Evolutionary conservation across 139 green algal species (phyloP).

Genomic region (Diplosphaera chodatii): DNA sequence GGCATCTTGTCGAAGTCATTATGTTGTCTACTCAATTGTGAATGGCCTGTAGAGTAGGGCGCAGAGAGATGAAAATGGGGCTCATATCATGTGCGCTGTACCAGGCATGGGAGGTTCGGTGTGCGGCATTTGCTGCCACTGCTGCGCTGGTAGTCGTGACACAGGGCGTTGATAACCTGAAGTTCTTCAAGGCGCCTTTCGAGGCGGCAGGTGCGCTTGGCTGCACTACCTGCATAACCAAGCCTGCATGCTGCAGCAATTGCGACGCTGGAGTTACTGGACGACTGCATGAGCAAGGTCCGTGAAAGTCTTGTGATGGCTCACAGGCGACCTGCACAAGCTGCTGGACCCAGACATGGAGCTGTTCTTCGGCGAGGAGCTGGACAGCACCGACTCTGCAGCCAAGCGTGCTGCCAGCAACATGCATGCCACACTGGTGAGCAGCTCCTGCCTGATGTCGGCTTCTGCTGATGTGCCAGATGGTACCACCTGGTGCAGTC

Average conservation of each 20-base stretch:
- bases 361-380: neutral
- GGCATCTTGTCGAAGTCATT: too few species aligned
- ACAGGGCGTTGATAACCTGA: conserved; percentile 2
- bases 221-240: neutral
- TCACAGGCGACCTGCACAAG: conserved; percentile 7
- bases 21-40: too few species aligned
- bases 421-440: neutral
- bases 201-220: conserved; percentile 3
- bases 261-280: too few species aligned
- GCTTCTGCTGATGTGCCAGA: neutral
- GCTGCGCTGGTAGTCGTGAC: conserved; percentile 5
- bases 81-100: too few species aligned
- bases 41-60: too few species aligned
- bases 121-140: conserved; percentile 11
- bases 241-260: too few species aligned
- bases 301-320: too few species aligned
- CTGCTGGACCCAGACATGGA: conserved; percentile 3
- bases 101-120: neutral
- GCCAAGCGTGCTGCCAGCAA: neutral
- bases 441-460: too few species aligned
- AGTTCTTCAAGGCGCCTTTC: conserved; percentile 8
- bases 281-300: too few species aligned
- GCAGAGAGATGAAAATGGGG: too few species aligned
- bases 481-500: neutral
- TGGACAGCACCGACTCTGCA: neutral